phyloP scores from a whole-genome alignment of 2,329 filamentous ascomycete species.

The Beauveria sp. region DNA sequence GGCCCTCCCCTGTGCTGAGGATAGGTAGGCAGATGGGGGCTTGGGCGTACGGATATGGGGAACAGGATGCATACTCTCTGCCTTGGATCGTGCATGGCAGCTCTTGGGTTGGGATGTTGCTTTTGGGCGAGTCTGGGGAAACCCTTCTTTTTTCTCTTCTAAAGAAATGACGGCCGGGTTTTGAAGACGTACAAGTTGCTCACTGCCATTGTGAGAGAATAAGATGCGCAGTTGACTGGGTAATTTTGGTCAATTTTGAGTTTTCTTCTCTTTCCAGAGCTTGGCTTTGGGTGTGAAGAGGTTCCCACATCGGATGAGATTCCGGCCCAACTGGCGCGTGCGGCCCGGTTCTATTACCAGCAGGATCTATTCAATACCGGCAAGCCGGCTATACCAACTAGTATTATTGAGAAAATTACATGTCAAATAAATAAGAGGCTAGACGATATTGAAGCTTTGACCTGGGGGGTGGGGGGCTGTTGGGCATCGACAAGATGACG shows the following conservation, averaged over 20 bases:
- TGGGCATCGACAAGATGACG: slow-evolving; percentile 5
- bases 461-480: neutral
- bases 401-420: too few relatives aligned
- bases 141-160: neutral
- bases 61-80: neutral
- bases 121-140: neutral
- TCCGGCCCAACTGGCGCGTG: neutral
- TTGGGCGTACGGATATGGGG: neutral
- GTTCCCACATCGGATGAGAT: neutral
- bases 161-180: too few relatives aligned
- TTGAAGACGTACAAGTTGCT: too few relatives aligned
- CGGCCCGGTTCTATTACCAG: neutral
- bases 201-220: too few relatives aligned
- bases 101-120: too few relatives aligned
- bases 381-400: neutral
- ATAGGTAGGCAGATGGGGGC: neutral
- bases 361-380: neutral
- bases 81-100: neutral
- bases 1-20: neutral
- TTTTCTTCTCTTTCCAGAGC: neutral
- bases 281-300: neutral
- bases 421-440: neutral
- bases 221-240: too few relatives aligned
- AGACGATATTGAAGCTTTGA: neutral
- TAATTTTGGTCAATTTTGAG: neutral